Conservation (phyloP, 1,139 yeast species). For the Geotrichum reessii region DNA sequence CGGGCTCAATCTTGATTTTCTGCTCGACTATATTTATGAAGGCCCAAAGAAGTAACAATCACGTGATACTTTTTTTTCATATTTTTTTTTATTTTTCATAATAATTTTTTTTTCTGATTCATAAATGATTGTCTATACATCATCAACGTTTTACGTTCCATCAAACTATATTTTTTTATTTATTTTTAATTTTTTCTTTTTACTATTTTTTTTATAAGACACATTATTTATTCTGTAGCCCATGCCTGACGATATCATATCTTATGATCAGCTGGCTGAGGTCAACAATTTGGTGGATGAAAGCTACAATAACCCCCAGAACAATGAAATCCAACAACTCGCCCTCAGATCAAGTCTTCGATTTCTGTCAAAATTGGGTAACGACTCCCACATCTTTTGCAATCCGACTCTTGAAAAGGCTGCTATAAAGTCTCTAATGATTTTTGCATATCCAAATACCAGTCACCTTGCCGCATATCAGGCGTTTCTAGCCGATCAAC, state of each 20-base stretch:
- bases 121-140: background rate
- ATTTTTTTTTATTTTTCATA: background rate
- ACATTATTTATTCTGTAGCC: background rate
- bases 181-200: background rate
- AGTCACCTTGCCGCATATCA: constrained; percentile 14
- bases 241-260: constrained; percentile 1
- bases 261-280: constrained; percentile 11
- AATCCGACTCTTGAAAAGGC: constrained; percentile 14
- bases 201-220: background rate
- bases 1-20: constrained; percentile 68
- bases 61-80: background rate
- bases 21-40: constrained; percentile 24
- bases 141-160: background rate
- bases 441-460: constrained; percentile 18
- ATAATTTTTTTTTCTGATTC: background rate
- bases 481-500: constrained; percentile 10
- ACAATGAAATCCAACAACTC: constrained; percentile 14
- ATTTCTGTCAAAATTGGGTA: constrained; percentile 11
- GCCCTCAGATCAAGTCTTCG: constrained; percentile 13
- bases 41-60: constrained; percentile 10
- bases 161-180: background rate
- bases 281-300: constrained; percentile 14
- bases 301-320: constrained; percentile 15
- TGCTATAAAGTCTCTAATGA: constrained; percentile 12
- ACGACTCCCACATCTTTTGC: constrained; percentile 15